phyloP scores from a whole-genome alignment of 768 basidiomycete genomes.

The Hygrophorus pudorinus region DNA sequence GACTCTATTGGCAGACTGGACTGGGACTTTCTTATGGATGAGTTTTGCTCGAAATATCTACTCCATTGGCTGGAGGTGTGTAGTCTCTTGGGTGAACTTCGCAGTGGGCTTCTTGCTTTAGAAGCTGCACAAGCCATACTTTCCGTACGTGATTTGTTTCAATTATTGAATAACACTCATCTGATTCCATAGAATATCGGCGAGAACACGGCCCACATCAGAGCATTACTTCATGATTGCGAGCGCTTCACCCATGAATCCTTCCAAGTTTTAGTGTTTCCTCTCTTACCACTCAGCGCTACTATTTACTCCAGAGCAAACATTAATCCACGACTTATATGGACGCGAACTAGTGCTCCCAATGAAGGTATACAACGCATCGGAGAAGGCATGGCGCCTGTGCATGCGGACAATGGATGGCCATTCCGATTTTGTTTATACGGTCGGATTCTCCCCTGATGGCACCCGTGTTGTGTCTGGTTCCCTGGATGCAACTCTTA shows the following conservation, averaged over 20 bases:
- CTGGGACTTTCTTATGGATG: neutral
- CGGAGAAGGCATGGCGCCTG: neutral
- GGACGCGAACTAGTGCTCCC: neutral
- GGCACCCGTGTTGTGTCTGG: neutral
- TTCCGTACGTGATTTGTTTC: neutral
- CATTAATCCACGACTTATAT: neutral
- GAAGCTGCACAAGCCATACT: neutral
- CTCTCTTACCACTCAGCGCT: slow-evolving; percentile 2
- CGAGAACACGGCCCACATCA: neutral
- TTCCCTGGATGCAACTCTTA: neutral
- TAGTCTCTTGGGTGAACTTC: neutral
- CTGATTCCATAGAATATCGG: neutral
- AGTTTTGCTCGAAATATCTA: neutral
- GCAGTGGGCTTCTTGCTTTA: neutral
- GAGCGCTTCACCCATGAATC: neutral
- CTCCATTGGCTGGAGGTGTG: slow-evolving; percentile 4
- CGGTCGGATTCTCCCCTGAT: neutral
- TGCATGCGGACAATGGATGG: neutral
- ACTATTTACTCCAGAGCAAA: neutral
- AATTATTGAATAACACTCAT: neutral
- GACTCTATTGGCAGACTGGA: neutral
- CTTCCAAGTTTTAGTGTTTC: neutral
- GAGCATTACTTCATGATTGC: neutral
- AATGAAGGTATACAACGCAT: neutral
- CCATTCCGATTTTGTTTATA: neutral